Base-by-base conservation (phyloP, 2,329 filamentous ascomycete species). In the Aplosporella prunicola region DNA sequence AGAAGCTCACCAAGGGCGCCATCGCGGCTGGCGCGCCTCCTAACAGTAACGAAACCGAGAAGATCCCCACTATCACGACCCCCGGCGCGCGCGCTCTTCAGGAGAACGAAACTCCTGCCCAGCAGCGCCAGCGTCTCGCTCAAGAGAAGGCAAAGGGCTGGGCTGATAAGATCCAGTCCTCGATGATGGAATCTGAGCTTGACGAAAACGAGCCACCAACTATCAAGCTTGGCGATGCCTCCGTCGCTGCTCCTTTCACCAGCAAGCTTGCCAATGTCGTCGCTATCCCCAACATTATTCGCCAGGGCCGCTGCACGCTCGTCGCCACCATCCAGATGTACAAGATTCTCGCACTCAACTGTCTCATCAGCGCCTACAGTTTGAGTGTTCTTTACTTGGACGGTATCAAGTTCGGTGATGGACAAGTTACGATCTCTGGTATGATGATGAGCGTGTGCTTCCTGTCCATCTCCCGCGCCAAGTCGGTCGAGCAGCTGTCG, bases 391-490 rank as follows among this genome's bases (percentile, higher is more conserved):
- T 98, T 41, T 98, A 98, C 56, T 76, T 98, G 1, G 89, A 96
- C 53, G 91, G 91, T 45, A 98, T 98, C 72, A 98, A 98, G 68
- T 98, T 98, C 57, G 88, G 91, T 40, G 91, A 98, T 57, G 87
- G 88, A 4, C 91, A 98, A 64, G 91, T 96, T 48, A 98, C 91
- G 11, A 96, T 98, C 53, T 95, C 87, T 51, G 91, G 91, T 50
- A 96, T 98, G 84, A 80, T 98, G 60, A 96, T 98, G 91, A 95
- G 88, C 52, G 91, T 98, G 34, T 98, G 91, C 67, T 98, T 98
- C 74, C 68, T 98, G 52, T 95, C 88, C 44, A 95, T 98, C 53
- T 96, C 91, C n/a, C 82, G 91, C 43, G 91, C 91, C 25, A 91
- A 87, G 68, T 85, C 91, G 20, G 91, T 98, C 35, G 91, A 98